A percentile compares a stretch with the other conserved stretches of the same genome.
phyloP scores from a whole-genome alignment of 2,329 filamentous ascomycete species.

The Trichoderma sp. region DNA sequence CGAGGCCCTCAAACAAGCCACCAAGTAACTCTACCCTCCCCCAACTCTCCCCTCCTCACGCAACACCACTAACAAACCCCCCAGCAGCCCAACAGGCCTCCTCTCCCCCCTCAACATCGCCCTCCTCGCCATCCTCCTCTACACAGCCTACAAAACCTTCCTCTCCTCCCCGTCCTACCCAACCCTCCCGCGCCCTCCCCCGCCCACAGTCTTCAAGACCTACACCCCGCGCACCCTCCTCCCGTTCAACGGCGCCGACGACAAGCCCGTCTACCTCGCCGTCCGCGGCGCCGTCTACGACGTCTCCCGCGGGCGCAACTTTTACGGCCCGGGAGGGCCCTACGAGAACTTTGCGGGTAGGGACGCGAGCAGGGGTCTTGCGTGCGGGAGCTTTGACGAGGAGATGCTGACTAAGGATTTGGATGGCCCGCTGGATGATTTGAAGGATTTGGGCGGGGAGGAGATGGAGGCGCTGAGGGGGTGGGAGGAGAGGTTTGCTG shows the following conservation, averaged over 20 bases:
- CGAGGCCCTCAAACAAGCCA: slow-evolving; percentile 51
- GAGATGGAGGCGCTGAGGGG: slow-evolving; percentile 81
- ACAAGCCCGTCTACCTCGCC: slow-evolving; percentile 81
- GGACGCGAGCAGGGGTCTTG: slow-evolving; percentile 85
- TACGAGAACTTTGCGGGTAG: slow-evolving; percentile 96
- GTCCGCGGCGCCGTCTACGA: slow-evolving; percentile 92
- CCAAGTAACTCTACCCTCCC: slow-evolving; percentile 37
- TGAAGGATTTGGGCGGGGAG: slow-evolving; percentile 71
- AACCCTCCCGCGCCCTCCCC: slow-evolving; percentile 54
- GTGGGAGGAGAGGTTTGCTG: slow-evolving; percentile 91
- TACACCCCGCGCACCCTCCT: slow-evolving; percentile 81
- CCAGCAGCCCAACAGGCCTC: slow-evolving; percentile 45
- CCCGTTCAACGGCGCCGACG: slow-evolving; percentile 77
- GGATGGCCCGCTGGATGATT: slow-evolving; percentile 76
- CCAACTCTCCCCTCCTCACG: too few species aligned
- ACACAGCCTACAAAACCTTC: slow-evolving; percentile 59
- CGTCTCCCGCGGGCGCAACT: slow-evolving; percentile 81
- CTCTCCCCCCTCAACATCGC: slow-evolving; percentile 65
- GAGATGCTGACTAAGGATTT: slow-evolving; percentile 93
- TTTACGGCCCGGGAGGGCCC: slow-evolving; percentile 93
- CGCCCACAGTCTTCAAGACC: slow-evolving; percentile 64
- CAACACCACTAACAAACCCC: neutral
- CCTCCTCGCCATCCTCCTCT: slow-evolving; percentile 58
- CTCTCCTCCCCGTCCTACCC: slow-evolving; percentile 53
- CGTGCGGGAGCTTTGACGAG: slow-evolving; percentile 89